Conservation (phyloP, 306 rosid species). For the Quercus berberidifolia region DNA sequence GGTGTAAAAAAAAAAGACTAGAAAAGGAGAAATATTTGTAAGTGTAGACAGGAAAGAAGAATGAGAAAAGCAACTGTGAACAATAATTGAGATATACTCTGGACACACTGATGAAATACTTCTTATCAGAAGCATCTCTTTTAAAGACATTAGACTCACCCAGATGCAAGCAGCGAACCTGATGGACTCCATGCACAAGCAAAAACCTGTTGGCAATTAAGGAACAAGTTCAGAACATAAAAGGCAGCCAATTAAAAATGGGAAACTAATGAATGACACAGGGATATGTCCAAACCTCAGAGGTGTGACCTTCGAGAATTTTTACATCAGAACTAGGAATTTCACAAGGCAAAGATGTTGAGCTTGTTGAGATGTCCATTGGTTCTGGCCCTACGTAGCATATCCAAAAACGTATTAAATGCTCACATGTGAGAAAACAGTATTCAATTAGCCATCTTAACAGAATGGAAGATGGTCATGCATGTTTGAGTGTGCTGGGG, state of each 20-base stretch:
- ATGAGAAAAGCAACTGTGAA: neutral
- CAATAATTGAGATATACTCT: neutral
- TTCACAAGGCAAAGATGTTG: constrained; percentile 24
- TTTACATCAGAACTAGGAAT: constrained; percentile 39
- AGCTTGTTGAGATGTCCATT: constrained; percentile 52
- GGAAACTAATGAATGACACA: neutral
- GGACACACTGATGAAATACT: neutral
- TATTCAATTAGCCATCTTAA: neutral
- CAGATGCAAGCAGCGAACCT: constrained; percentile 68
- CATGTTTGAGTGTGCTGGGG: neutral
- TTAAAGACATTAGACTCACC: constrained; percentile 39
- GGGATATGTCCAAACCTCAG: constrained; percentile 44
- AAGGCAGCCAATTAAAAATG: neutral
- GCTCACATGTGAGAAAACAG: neutral
- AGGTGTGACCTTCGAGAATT: constrained; percentile 64
- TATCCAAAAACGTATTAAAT: neutral
- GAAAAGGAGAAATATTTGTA: neutral
- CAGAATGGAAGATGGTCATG: neutral
- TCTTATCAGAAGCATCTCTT: neutral
- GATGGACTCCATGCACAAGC: constrained; percentile 80
- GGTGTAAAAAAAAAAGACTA: neutral
- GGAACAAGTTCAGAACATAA: constrained; percentile 5
- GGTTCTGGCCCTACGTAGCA: constrained; percentile 55
- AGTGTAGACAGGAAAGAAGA: neutral
- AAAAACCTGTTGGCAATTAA: constrained; percentile 42